Conservation (phyloP, 2,329 filamentous ascomycete species). For the Pseudocercospora ulei region DNA sequence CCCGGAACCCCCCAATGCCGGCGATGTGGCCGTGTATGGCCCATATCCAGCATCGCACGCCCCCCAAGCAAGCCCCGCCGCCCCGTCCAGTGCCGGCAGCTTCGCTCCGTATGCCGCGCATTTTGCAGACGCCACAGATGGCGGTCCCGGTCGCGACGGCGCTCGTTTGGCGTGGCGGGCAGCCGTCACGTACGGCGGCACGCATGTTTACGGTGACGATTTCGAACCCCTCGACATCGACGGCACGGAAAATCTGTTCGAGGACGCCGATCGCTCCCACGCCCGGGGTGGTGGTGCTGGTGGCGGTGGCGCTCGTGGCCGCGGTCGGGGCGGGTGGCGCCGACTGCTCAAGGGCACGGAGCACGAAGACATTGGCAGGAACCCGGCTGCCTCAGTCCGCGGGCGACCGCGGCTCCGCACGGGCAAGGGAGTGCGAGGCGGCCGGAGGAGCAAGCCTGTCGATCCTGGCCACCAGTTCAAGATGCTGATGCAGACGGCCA, state of each 20-base stretch:
- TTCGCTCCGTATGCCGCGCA: too few relatives aligned
- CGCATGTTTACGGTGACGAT: slow-evolving; percentile 5
- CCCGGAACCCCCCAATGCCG: too few relatives aligned
- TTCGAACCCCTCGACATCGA: slow-evolving; percentile 2
- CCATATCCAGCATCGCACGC: slow-evolving; percentile 6
- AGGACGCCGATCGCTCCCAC: background rate
- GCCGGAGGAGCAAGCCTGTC: slow-evolving; percentile 46
- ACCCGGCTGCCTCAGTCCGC: slow-evolving; percentile 8
- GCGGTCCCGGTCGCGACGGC: slow-evolving; percentile 6
- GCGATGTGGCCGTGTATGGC: too few relatives aligned
- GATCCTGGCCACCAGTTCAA: slow-evolving; percentile 65
- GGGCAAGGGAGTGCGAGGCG: slow-evolving; percentile 24
- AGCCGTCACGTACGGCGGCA: slow-evolving; percentile 7
- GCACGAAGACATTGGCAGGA: slow-evolving; percentile 27
- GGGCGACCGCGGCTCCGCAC: slow-evolving; percentile 13
- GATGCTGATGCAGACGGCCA: slow-evolving; percentile 55
- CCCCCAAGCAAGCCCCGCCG: background rate
- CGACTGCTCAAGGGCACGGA: slow-evolving; percentile 32
- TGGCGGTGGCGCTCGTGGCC: slow-evolving; percentile 13
- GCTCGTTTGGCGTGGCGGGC: slow-evolving; percentile 1
- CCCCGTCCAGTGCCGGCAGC: too few relatives aligned
- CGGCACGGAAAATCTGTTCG: slow-evolving; percentile 2
- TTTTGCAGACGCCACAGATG: slow-evolving; percentile 2
- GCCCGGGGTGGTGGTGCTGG: slow-evolving; percentile 7
- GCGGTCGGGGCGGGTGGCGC: slow-evolving; percentile 29